These are phyloP conservation scores for Cryphonectria carpinicola DNA, from an alignment of 2,329 filamentous ascomycete species.

Conservation along the genomic window DNA sequence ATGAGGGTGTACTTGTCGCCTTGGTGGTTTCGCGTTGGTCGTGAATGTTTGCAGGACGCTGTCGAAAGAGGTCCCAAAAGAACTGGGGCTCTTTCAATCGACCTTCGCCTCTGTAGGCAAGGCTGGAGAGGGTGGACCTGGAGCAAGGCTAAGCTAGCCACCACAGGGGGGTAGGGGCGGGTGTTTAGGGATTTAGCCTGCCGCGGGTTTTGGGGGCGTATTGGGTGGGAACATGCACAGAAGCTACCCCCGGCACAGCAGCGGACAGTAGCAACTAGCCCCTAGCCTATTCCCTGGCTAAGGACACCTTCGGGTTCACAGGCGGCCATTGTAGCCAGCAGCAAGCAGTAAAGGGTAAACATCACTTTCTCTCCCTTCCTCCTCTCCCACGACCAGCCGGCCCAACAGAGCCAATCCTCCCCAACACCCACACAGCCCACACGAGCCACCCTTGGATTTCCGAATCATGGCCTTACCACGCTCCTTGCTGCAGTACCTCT, in stretches of 20 bases:
- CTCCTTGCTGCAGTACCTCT: conserved; percentile 61
- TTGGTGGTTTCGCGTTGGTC: conserved; percentile 3
- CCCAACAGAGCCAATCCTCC: not conserved
- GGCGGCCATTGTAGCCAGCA: not conserved
- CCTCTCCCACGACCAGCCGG: not conserved
- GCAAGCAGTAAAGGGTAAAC: not conserved
- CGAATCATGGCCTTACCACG: conserved; percentile 52
- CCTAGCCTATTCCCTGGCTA: conserved; percentile 18
- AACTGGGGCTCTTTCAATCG: conserved; percentile 11
- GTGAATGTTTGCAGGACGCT: conserved; percentile 5
- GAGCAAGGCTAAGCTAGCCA: conserved; percentile 12
- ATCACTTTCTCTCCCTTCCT: not conserved
- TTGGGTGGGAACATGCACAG: not conserved
- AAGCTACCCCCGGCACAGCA: conserved; percentile 1
- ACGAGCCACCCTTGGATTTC: conserved; percentile 5
- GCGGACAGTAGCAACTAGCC: conserved; percentile 6
- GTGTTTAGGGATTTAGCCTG: conserved; percentile 1
- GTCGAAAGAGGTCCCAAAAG: conserved; percentile 16
- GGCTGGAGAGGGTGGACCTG: conserved; percentile 23
- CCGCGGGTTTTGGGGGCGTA: not conserved
- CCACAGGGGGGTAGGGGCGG: not conserved
- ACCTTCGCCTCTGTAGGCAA: conserved; percentile 8
- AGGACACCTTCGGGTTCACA: conserved; percentile 26
- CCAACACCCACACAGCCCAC: conserved; percentile 6
- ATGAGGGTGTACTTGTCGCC: not conserved